Evolutionary conservation across 106 monocot genomes (phyloP), one percentile per base, ranked within the genome.

Genomic region (Agapanthus africanus): DNA sequence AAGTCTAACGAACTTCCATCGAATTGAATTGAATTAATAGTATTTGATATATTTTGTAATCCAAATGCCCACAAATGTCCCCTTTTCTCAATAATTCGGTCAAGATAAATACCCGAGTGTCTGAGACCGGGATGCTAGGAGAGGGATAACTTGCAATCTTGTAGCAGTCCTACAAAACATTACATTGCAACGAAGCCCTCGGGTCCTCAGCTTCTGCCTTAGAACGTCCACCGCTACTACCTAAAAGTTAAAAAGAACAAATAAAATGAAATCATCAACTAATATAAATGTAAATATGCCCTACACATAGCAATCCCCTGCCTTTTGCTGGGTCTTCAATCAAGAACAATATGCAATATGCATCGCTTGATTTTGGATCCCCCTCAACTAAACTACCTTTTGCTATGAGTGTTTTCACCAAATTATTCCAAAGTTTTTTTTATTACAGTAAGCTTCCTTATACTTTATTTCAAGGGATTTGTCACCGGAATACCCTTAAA

Each of bases 41-140:
- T n/a, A 44, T 44, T 44, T 11, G 44, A 44, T 11, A 4, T 44
- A 44, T 44, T 14, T 14, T 14, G 44, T 14, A 44, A 2, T 9
- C 44, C 10, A 11, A 44, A 44, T 16, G 16, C 1, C 1, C 44
- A 44, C 10, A 44, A n/a, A n/a, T n/a, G n/a, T n/a, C n/a, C 10
- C 44, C 4, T 11, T 44, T 44, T 44, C 44, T 16, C 13, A 14
- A 44, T 44, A 44, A 44, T 44, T 11, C 13, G 44, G 16, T 44
- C 14, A 52, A 19, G 36, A 36, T 36, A 14, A 11, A 33, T 74
- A 95, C 94, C 94, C 91, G 44, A 95, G 79, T 34, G 91, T 85
- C 76, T 95, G 94, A 56, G 83, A 88, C 25, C 94, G 63, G 19
- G 94, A 95, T 27, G 94, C 94, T 23, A 91, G 81, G 16, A 91